Evolutionary conservation across 139 green algal species (phyloP).

Genomic region (Chlamydomonas incerta): DNA sequence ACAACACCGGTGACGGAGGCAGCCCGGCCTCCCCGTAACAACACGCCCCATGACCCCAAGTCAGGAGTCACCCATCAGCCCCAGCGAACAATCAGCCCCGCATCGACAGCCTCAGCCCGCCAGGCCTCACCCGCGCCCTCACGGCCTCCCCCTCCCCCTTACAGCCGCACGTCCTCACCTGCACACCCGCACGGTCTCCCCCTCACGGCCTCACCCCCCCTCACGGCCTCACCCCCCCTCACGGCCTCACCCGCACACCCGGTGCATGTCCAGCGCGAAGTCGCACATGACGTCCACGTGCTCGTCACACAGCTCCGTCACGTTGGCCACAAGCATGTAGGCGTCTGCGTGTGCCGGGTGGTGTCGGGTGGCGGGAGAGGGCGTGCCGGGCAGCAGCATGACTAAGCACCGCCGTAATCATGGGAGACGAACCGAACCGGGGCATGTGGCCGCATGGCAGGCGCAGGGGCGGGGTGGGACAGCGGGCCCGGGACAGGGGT

Average conservation of each 20-base stretch:
- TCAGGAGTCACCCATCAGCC: too few relatives aligned
- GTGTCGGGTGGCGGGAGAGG: background rate
- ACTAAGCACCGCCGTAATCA: background rate
- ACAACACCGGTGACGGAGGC: too few relatives aligned
- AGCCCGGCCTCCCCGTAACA: too few relatives aligned
- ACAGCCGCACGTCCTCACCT: too few relatives aligned
- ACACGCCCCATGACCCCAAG: too few relatives aligned
- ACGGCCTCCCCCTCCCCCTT: too few relatives aligned
- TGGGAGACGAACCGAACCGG: background rate
- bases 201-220: background rate
- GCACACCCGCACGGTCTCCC: too few relatives aligned
- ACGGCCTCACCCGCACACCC: background rate
- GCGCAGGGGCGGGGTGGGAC: too few relatives aligned
- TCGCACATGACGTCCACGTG: slow-evolving; percentile 34
- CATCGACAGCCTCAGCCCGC: too few relatives aligned
- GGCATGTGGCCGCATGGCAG: background rate
- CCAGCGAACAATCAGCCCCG: too few relatives aligned
- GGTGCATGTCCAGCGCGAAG: slow-evolving; percentile 35
- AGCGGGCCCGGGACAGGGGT: too few relatives aligned
- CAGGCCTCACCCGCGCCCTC: too few relatives aligned
- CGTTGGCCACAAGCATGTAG: slow-evolving; percentile 38
- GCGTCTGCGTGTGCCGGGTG: background rate
- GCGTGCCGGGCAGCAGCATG: background rate
- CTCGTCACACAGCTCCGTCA: slow-evolving; percentile 1
- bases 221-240: background rate